Conservation (phyloP, 176 grass and related monocot genomes). For the Alopecurus myosuroides region DNA sequence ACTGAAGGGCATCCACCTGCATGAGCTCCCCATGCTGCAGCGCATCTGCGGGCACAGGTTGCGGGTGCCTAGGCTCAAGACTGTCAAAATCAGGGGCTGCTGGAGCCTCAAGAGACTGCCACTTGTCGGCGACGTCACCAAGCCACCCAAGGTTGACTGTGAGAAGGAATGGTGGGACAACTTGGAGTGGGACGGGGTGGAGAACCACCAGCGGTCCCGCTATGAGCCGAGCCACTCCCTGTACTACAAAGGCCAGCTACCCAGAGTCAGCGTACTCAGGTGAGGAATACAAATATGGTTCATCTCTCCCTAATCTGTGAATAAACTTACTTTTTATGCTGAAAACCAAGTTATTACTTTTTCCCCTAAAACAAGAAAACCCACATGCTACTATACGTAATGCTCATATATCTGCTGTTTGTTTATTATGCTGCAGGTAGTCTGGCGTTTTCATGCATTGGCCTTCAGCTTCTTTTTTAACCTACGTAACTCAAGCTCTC, state of each 20-base stretch:
- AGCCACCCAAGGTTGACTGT: neutral
- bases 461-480: neutral
- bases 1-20: too few species aligned
- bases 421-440: neutral
- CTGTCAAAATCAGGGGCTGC: too few species aligned
- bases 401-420: neutral
- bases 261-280: neutral
- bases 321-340: neutral
- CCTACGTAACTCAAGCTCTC: neutral
- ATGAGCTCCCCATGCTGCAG: too few species aligned
- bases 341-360: too few species aligned
- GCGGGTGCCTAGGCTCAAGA: too few species aligned
- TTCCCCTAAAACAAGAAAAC: too few species aligned
- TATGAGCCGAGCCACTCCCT: neutral
- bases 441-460: neutral
- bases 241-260: neutral
- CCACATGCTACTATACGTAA: neutral
- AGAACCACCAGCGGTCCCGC: neutral
- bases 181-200: neutral
- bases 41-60: too few species aligned
- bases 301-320: neutral
- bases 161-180: conserved; percentile 30
- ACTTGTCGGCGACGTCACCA: accelerated
- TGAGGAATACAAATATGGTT: neutral
- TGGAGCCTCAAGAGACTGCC: too few species aligned